phyloP scores from a whole-genome alignment of 139 green algal genomes.

The Volvox reticuliferus region DNA sequence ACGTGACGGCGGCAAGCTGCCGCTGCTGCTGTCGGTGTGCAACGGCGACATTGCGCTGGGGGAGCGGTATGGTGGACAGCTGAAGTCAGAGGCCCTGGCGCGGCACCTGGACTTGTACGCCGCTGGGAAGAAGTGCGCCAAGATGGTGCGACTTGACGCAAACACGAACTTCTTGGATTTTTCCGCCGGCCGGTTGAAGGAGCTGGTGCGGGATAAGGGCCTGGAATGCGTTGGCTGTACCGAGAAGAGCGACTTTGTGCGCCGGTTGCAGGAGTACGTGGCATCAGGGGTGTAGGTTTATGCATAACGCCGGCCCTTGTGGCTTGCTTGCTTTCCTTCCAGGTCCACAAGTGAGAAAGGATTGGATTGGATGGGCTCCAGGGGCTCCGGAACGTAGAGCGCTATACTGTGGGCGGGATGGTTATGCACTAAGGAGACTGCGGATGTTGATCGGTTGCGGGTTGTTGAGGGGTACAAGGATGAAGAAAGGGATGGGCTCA shows the following conservation, averaged over 20 bases:
- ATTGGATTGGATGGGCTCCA: too few species aligned
- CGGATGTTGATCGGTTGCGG: too few species aligned
- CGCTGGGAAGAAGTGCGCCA: constrained; percentile 72
- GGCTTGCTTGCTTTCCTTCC: too few species aligned
- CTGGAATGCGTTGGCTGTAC: constrained; percentile 76
- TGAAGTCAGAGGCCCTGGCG: constrained; percentile 77
- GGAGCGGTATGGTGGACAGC: constrained; percentile 64
- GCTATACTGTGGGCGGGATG: too few species aligned
- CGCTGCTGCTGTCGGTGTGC: constrained; percentile 77
- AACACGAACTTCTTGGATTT: constrained; percentile 75
- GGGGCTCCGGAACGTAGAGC: too few species aligned
- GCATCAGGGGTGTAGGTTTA: constrained; percentile 28
- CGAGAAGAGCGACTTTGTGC: constrained; percentile 84
- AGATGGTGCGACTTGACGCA: constrained; percentile 64
- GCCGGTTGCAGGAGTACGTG: constrained; percentile 53
- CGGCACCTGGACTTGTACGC: constrained; percentile 75
- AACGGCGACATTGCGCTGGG: constrained; percentile 73
- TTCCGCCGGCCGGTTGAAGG: constrained; percentile 78
- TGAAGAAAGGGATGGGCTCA: too few species aligned
- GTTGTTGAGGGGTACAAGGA: too few species aligned
- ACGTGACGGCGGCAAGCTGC: constrained; percentile 50
- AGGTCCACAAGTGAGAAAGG: too few species aligned
- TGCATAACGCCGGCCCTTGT: background rate
- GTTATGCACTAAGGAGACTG: too few species aligned
- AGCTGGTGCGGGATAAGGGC: constrained; percentile 71